phyloP scores from a whole-genome alignment of 2,329 filamentous ascomycete species.

The Penicillium sp. region DNA sequence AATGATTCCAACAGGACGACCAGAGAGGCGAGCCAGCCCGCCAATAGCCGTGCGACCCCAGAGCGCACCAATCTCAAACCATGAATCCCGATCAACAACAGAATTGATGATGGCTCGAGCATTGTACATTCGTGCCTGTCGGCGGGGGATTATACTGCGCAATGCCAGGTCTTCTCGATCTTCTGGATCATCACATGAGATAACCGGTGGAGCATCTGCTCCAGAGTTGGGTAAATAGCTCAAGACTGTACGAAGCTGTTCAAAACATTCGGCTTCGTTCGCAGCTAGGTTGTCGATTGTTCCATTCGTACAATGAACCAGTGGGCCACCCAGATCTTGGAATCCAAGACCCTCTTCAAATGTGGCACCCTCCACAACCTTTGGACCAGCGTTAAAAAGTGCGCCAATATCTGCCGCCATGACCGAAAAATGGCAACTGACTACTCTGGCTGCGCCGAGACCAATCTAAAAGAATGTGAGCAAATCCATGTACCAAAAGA shows the following conservation, averaged over 20 bases:
- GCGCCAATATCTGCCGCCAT: conserved; percentile 65
- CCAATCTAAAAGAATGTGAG: conserved; percentile 48
- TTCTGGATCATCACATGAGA: conserved; percentile 51
- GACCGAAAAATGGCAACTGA: conserved; percentile 64
- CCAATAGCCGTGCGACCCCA: conserved; percentile 65
- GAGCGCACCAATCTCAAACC: conserved; percentile 65
- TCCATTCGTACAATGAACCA: conserved; percentile 64
- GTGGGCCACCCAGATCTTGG: conserved; percentile 60
- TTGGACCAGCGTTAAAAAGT: conserved; percentile 65
- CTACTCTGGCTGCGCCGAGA: conserved; percentile 62
- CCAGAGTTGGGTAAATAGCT: conserved; percentile 61
- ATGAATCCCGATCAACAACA: conserved; percentile 57
- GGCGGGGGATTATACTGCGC: conserved; percentile 58
- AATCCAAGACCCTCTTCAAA: conserved; percentile 64
- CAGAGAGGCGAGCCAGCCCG: conserved; percentile 60
- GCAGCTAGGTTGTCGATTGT: conserved; percentile 66
- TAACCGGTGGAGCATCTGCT: conserved; percentile 53
- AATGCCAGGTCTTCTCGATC: conserved; percentile 52
- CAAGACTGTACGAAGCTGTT: conserved; percentile 60
- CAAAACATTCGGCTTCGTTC: conserved; percentile 62
- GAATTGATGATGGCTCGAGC: conserved; percentile 58
- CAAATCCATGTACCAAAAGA: neutral
- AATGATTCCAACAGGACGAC: conserved; percentile 60
- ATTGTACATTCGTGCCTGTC: conserved; percentile 62
- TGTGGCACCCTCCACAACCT: conserved; percentile 63